These are phyloP conservation scores for Penicillium sp. DNA, from an alignment of 2,329 filamentous ascomycete genomes.

Conservation along the genomic window DNA sequence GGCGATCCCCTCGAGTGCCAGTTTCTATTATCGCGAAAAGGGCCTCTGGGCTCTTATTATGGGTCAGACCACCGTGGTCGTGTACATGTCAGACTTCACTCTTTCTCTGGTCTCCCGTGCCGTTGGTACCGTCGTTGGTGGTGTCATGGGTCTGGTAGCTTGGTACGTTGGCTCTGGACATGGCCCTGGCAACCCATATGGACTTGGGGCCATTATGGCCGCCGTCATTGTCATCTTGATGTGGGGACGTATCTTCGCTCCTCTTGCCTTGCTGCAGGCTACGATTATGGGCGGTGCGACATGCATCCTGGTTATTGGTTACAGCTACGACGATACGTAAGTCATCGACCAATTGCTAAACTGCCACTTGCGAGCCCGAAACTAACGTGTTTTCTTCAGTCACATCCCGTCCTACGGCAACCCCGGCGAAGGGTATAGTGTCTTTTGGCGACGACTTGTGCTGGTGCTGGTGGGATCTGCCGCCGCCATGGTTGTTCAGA, in stretches of 20 bases:
- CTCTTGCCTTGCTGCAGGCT: slow-evolving; percentile 30
- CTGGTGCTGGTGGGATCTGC: slow-evolving; percentile 48
- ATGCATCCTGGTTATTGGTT: slow-evolving; percentile 47
- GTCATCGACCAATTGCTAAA: slow-evolving; percentile 6
- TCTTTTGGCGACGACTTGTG: slow-evolving; percentile 49
- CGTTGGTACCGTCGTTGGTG: slow-evolving; percentile 49
- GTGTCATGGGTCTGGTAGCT: slow-evolving; percentile 46
- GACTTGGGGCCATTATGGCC: slow-evolving; percentile 46
- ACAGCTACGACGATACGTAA: slow-evolving; percentile 47
- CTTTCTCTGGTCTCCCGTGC: slow-evolving; percentile 46
- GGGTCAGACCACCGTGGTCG: slow-evolving; percentile 49
- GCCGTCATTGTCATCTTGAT: slow-evolving; percentile 34
- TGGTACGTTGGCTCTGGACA: slow-evolving; percentile 54
- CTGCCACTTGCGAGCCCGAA: too few relatives aligned
- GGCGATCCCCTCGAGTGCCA: slow-evolving; percentile 43
- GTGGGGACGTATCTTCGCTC: slow-evolving; percentile 37
- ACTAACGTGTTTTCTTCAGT: slow-evolving; percentile 17
- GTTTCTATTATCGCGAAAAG: slow-evolving; percentile 54
- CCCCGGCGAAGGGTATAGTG: slow-evolving; percentile 48
- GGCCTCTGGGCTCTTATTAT: slow-evolving; percentile 55
- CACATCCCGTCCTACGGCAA: slow-evolving; percentile 47
- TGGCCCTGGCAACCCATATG: slow-evolving; percentile 52
- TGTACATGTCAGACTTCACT: slow-evolving; percentile 53
- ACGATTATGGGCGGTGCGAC: slow-evolving; percentile 45
- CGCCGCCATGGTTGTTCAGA: slow-evolving; percentile 46